Evolutionary conservation across 2,329 filamentous ascomycete species (phyloP).

Genomic region (Claviceps sorghi): DNA sequence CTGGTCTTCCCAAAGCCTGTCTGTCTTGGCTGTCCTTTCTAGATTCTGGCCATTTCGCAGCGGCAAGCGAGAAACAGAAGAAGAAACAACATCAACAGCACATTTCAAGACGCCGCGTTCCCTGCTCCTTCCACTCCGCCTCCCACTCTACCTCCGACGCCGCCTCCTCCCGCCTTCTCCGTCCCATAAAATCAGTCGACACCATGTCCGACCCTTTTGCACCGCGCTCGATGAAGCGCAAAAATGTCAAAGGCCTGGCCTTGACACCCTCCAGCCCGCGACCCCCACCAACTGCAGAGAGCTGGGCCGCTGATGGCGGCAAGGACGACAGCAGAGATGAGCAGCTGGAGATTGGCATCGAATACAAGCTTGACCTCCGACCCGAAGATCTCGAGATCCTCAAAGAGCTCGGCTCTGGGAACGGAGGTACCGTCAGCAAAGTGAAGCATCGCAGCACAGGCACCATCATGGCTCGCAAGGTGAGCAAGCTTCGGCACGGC

Average conservation of each 20-base stretch:
- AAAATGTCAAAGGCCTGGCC: conserved; percentile 94
- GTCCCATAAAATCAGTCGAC: conserved; percentile 2
- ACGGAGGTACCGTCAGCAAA: conserved; percentile 96
- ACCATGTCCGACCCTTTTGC: conserved; percentile 49
- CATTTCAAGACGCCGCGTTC: not conserved
- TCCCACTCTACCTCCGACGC: not conserved
- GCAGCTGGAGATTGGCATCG: conserved; percentile 84
- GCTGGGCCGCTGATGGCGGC: conserved; percentile 42
- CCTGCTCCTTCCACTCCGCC: not conserved
- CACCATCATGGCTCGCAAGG: conserved; percentile 96
- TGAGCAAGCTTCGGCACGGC: conserved; percentile 21
- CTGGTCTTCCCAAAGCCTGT: not conserved
- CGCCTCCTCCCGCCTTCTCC: not conserved
- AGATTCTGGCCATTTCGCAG: not conserved
- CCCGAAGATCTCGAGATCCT: conserved; percentile 86
- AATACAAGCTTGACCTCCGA: conserved; percentile 85
- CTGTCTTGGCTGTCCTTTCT: not conserved
- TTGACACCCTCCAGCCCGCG: conserved; percentile 67
- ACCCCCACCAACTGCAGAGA: conserved; percentile 56
- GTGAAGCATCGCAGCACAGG: conserved; percentile 90
- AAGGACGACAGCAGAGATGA: conserved; percentile 44
- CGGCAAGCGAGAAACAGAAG: not conserved
- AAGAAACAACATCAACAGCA: not conserved
- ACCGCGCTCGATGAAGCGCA: conserved; percentile 85
- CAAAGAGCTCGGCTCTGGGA: conserved; percentile 89